Conservation (phyloP, 441 rosid species). For the Pelargonium cotyledonis region DNA sequence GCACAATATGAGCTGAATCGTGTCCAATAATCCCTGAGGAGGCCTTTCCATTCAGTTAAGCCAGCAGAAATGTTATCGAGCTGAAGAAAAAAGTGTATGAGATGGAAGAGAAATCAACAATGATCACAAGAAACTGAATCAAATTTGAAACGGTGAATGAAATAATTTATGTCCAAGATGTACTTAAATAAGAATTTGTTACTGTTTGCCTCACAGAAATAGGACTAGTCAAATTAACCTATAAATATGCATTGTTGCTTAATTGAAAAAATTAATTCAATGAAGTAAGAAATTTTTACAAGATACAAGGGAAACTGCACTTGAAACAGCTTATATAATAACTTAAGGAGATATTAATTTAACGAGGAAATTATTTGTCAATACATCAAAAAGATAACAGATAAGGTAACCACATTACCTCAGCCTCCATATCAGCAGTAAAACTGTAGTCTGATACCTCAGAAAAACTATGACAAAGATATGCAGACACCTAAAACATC, state of each 20-base stretch:
- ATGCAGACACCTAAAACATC: conserved; percentile 73
- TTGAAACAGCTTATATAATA: too few species aligned
- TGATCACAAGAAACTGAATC: not conserved
- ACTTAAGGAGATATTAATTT: not conserved
- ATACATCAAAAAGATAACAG: not conserved
- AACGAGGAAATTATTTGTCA: not conserved
- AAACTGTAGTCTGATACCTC: conserved; percentile 96
- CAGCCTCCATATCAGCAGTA: conserved; percentile 98
- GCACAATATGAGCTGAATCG: conserved; percentile 80
- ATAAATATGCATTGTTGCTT: too few species aligned
- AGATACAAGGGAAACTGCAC: not conserved
- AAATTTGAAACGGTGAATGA: not conserved
- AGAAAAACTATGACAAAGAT: conserved; percentile 74
- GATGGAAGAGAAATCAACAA: conserved; percentile 12
- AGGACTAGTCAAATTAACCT: too few species aligned
- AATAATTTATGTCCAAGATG: not conserved
- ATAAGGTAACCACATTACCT: conserved; percentile 15
- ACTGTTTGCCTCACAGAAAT: too few species aligned
- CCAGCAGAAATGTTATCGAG: conserved; percentile 98
- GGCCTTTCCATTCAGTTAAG: conserved; percentile 96
- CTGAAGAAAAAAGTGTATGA: conserved; percentile 32
- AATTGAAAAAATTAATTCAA: too few species aligned
- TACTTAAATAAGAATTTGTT: too few species aligned
- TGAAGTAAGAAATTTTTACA: not conserved
- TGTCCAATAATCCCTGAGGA: conserved; percentile 86